phyloP scores from a whole-genome alignment of 176 grass and related monocot species.

The Calamus simplicifolius region DNA sequence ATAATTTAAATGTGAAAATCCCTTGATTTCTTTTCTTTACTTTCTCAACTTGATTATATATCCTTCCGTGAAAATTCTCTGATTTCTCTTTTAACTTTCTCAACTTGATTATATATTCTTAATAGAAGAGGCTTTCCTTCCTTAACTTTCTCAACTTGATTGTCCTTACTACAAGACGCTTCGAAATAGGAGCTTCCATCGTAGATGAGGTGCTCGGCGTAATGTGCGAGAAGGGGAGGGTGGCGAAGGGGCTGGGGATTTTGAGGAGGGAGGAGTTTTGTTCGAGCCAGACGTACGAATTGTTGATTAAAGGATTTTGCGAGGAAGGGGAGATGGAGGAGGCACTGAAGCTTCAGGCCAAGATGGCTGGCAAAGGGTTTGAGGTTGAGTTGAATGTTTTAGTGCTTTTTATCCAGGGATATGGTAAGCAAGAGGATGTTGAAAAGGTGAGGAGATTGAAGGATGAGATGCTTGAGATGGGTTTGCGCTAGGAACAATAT shows the following conservation, averaged over 20 bases:
- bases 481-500: not conserved
- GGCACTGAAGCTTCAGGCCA: slow-evolving; percentile 52
- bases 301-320: slow-evolving; percentile 35
- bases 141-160: too few relatives aligned
- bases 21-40: too few relatives aligned
- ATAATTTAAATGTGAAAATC: too few relatives aligned
- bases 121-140: too few relatives aligned
- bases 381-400: slow-evolving; percentile 30
- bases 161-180: too few relatives aligned
- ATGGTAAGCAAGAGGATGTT: slow-evolving; percentile 24
- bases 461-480: slow-evolving; percentile 33
- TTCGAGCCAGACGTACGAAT: slow-evolving; percentile 30
- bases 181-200: slow-evolving; percentile 20
- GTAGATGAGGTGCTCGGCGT: slow-evolving; percentile 34
- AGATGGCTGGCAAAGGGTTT: slow-evolving; percentile 61
- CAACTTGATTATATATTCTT: too few relatives aligned
- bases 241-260: slow-evolving; percentile 32
- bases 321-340: slow-evolving; percentile 37
- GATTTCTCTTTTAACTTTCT: too few relatives aligned
- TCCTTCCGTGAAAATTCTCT: too few relatives aligned
- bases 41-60: too few relatives aligned
- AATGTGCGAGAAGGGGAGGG: slow-evolving; percentile 36
- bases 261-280: slow-evolving; percentile 43
- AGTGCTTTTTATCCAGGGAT: slow-evolving; percentile 31
- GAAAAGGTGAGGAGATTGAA: slow-evolving; percentile 45